phyloP scores from a whole-genome alignment of 2,329 filamentous ascomycete genomes.

The Alternaria burnsii region DNA sequence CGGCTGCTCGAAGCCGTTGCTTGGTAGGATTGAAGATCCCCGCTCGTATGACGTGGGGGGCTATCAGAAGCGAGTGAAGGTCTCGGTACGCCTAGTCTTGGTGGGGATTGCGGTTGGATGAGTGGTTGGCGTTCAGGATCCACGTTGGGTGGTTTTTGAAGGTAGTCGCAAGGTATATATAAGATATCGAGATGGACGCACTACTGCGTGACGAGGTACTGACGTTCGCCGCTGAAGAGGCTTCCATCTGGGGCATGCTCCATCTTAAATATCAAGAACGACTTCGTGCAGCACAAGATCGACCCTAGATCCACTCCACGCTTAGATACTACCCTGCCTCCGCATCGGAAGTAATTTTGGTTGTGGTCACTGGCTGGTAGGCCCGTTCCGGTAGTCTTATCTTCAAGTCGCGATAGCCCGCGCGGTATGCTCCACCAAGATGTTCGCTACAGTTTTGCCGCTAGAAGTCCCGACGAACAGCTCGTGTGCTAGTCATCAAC shows the following conservation, averaged over 20 bases:
- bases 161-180: not conserved
- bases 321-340: slow-evolving; percentile 10
- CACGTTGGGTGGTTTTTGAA: slow-evolving; percentile 19
- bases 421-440: slow-evolving; percentile 16
- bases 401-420: slow-evolving; percentile 27
- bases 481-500: slow-evolving; percentile 10
- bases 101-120: slow-evolving; percentile 24
- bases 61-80: slow-evolving; percentile 24
- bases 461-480: slow-evolving; percentile 6
- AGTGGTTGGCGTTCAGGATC: slow-evolving; percentile 38
- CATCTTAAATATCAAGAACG: slow-evolving; percentile 24
- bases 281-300: slow-evolving; percentile 4
- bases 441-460: slow-evolving; percentile 10
- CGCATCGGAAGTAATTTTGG: slow-evolving; percentile 11
- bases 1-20: slow-evolving; percentile 29
- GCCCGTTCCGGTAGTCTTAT: slow-evolving; percentile 33
- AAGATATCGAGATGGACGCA: not conserved
- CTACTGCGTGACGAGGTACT: slow-evolving; percentile 1
- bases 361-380: slow-evolving; percentile 21
- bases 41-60: slow-evolving; percentile 43
- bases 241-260: slow-evolving; percentile 10
- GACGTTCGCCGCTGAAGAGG: slow-evolving; percentile 1
- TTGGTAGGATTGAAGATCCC: slow-evolving; percentile 34
- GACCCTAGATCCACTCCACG: slow-evolving; percentile 8
- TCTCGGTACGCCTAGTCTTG: slow-evolving; percentile 22